Base-by-base conservation (phyloP, 164 flowering plant species). In the Litsea cubeba region DNA sequence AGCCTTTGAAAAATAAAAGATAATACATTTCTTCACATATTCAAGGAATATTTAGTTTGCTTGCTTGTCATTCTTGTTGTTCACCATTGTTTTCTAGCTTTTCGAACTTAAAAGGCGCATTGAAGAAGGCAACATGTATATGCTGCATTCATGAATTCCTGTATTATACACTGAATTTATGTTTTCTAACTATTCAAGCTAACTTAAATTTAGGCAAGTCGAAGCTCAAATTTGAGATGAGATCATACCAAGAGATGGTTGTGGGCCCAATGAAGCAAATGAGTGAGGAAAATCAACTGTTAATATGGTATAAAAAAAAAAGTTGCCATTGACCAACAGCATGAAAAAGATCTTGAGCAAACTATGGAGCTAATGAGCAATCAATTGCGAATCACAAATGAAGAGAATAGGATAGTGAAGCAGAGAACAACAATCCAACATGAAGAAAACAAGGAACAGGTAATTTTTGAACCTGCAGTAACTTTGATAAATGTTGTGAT, bases 391-490 rank as follows among this genome's bases (percentile, higher is more conserved):
- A 79, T 82, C 69, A 84, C 88, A 0, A 71, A 62, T 78, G 89
- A 85, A 72, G 94, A 89, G 65, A 88, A 83, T 60, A 79, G 84
- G 1, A 87, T 87, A 63, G 90, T 93, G 25, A 81, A 86, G 70
- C 83, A 84, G 77, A 89, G 89, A 75, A 86, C 92, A 10, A 87
- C 84, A 76, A 63, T 73, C 76, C 91, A 90, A 23, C 90, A 91
- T 65, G 88, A 90, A 35, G 85, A 93, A 72, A 89, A 84, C 79
- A 86, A 82, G 72, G 93, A 91, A 81, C 93, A 88, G 97, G 98
- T 92, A 35, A 68, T 35, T 35, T 35, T 35, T 35, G 40, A 28
- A n/a, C 8, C 60, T 18, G 20, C 18, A 54, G 60, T 54, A 54
- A 24, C 5, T 35, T 60, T 35, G 40, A 35, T 35, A 35, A 35